Evolutionary conservation across 306 rosid genomes (phyloP), one percentile per base, ranked within the genome.

Genomic region (Gillenia trifoliata): DNA sequence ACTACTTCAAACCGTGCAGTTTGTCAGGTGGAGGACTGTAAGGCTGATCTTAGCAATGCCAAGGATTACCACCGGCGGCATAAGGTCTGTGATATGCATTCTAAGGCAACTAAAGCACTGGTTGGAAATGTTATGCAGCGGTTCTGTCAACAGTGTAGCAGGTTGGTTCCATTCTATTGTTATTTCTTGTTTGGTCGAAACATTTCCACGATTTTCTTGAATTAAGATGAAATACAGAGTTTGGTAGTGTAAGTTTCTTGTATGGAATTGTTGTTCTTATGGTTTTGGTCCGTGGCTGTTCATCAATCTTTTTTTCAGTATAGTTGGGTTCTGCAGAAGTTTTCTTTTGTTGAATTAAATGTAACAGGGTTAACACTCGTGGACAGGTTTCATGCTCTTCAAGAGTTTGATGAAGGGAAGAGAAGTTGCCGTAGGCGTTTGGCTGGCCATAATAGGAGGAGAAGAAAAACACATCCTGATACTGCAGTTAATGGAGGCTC

Each of bases 371-470:
- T 68, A 15, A 55, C 67, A 38, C 72, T 77, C 73, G 3, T 86
- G 87, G 81, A 68, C 90, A 93, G 98, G 95, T 93, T 90, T 83
- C 98, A 93, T 79, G 86, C 67, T 60, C 97, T 90, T 81, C 89
- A 89, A 85, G 97, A 93, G 79, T 93, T 93, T 78, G 98, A 93
- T 77, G 98, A 93, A 79, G 98, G 97, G 77, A 93, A 89, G 85
- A 84, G 97, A 74, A 93, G 98, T 85, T 93, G 98, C 61, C 93
- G 98, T 52, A 86, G 98, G 87, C 93, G 97, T 66, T 78, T 93
- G 73, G 98, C 95, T 29, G 97, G 97, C 74, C 98, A 93, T 64
- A 93, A 93, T 54, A 89, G 77, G 83, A 84, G 97, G 75, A 90
- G 98, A 80, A 87, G 98, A 77, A 90, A 90, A 80, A 82, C 87